Evolutionary conservation across 2,329 filamentous ascomycete species (phyloP), one percentile per base, ranked within the genome.

Genomic region (Aureobasidium sp.): DNA sequence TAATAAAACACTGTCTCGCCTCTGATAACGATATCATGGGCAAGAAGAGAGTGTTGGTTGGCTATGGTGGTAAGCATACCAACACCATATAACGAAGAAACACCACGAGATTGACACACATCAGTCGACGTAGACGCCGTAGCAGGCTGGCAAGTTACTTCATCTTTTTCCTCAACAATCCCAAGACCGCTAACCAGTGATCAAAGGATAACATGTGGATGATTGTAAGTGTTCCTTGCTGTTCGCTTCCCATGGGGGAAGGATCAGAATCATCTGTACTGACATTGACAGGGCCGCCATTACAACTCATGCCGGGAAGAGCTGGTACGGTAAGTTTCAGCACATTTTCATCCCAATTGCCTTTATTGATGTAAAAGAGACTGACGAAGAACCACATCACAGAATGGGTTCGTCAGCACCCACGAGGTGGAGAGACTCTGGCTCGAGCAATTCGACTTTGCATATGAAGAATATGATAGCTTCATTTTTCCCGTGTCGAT

Each of bases 401-500:
- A 62, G 1, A 73, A 78, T 61, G 77, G 78, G 2, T 79, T 71
- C 62, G 74, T 79, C 22, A 75, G 80, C 63, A 73, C 76, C 0
- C 67, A 71, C 9, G 69, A 71, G 17, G 72, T 80, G 12, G 75
- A 79, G 65, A 69, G 70, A 47, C 66, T 78, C 31, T 81, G 78
- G 78, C 73, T 74, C 64, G 75, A 79, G 61, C 76, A 79, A 52
- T 80, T 80, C 60, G 74, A 77, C 57, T 80, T 73, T 62, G 70
- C 73, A 42, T 79, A 79, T 65, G 66, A 74, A 36, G 77, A 79
- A 67, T 76, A 78, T 63, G 76, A 79, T 14, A 71, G 70, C 9
- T 80, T 80, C 62, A 70, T 80, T 9, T 80, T 80, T 64, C 77
- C 77, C 1, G 78, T 80, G 42, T 75, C 70, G 36, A 76, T 79